phyloP scores from a whole-genome alignment of 768 basidiomycete species.

The Boletus insuetus region DNA sequence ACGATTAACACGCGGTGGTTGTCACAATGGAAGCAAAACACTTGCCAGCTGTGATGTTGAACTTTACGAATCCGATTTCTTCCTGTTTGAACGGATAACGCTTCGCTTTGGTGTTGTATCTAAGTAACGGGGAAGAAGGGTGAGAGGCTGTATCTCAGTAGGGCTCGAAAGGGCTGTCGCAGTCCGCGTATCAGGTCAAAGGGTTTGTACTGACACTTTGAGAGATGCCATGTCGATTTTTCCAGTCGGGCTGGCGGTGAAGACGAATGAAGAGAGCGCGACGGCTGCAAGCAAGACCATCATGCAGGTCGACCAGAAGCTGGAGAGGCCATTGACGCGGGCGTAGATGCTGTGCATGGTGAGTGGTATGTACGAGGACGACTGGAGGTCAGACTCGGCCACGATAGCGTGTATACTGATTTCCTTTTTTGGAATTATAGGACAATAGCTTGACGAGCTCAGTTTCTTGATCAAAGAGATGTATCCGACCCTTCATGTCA shows the following conservation, averaged over 20 bases:
- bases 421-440: slow-evolving; percentile 10
- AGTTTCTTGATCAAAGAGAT: slow-evolving; percentile 6
- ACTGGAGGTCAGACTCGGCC: neutral
- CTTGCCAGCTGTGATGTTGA: slow-evolving; percentile 79
- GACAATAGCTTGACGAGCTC: neutral
- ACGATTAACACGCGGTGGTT: slow-evolving; percentile 22
- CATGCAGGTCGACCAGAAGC: slow-evolving; percentile 69
- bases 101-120: slow-evolving; percentile 48
- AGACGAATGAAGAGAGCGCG: slow-evolving; percentile 69
- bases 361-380: neutral
- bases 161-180: slow-evolving; percentile 7
- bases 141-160: slow-evolving; percentile 15
- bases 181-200: slow-evolving; percentile 1
- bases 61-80: slow-evolving; percentile 77
- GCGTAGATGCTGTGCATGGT: slow-evolving; percentile 70
- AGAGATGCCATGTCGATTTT: slow-evolving; percentile 58
- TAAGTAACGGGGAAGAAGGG: slow-evolving; percentile 18
- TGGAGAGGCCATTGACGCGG: slow-evolving; percentile 71
- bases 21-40: slow-evolving; percentile 27
- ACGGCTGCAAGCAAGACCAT: slow-evolving; percentile 71
- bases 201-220: slow-evolving; percentile 62
- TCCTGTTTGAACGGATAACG: slow-evolving; percentile 60
- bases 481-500: slow-evolving; percentile 8
- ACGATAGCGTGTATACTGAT: slow-evolving; percentile 6
- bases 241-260: slow-evolving; percentile 57